Base-by-base conservation (phyloP, 768 basidiomycete genomes). In the Kwoniella sp. region DNA sequence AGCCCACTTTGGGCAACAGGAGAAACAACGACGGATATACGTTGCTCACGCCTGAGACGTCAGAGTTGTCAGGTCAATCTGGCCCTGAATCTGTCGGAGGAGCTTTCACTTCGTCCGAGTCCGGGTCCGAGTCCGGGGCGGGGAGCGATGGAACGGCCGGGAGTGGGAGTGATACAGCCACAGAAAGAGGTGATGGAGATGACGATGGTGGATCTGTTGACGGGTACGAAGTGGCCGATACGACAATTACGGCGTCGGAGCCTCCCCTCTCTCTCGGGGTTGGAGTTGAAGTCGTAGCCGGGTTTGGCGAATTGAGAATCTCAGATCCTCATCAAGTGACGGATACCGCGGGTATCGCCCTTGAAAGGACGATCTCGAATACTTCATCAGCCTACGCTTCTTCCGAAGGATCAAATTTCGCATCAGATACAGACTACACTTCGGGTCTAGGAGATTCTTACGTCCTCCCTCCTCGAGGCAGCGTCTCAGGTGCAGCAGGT, bases 41-140 rank as follows among this genome's bases (percentile, higher is more conserved):
- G 2, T 64, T 76, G 1, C 58, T 65, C 21, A 79, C 77, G 6
- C 77, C 77, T n/a, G 77, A 79, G 36, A 76, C 68, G 0, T 64
- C 65, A 1, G 73, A 75, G 37, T 10, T 72, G 7, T 72, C 71
- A 1, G 64, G 58, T 25, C 58, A 49, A 13, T 73, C 71, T 15
- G 60, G 62, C 30, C 55, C 62, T 36, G 62, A 64, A 37, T 47
- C 40, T 44, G 37, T 19, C 24, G 58, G 58, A 19, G 58, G 58
- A 19, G 30, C 52, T 9, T 48, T 47, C 17, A 60, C 58, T 7
- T 22, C 54, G 17, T 46, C 55, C 2, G 56, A 46, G 17, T 27
- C 40, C 8, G 54, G 40, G 17, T 46, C 55, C 2, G 56, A 46
- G 17, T 27, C 40, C 8, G 54, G 40, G 13, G 44, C 44, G 21